Base-by-base conservation (phyloP, 139 green algal genomes). In the Helicosporidium sp. region DNA sequence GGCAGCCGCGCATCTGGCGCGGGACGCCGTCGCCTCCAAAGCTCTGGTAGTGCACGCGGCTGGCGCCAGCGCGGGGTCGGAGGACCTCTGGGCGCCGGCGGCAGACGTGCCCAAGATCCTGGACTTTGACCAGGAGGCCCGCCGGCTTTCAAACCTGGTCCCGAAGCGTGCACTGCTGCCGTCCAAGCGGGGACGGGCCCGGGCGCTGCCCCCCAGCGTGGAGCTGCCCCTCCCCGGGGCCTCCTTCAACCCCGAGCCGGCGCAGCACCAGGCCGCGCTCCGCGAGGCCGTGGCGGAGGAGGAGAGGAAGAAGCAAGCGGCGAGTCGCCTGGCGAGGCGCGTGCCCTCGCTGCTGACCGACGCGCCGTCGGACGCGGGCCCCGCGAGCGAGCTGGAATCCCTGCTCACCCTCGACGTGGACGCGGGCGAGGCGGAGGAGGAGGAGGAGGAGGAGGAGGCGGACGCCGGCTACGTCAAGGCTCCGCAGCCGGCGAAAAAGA, bases 241-340 rank as follows among this genome's bases (percentile, higher is more conserved):
- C 58, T 89, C 79, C 6, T 87, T 77, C 66, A 93, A 93, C 57
- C 82, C 82, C 0, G 64, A 77, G 33, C 19, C 16, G 1, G 69
- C 70, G 55, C 48, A 69, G 39, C 70, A 83, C 48, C 73, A 92
- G 61, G 82, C 92, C 34, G 82, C 73, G 4, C 37, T 93, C 41
- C 80, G 74, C 19, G 49, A 57, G 22, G 65, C 80, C 25, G 82
- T 93, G 31, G 82, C 82, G 1, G 46, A 46, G 4, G 81, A 91
- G 51, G 65, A 80, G 52, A 58, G 62, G 36, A 84, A 83, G 59
- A 42, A 61, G 15, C 37, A 61, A 39, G 33, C 12, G 10, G 33
- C 12, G 10, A 41, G 6, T 41, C 54, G 6, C n/a, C 55, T 52
- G 15, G 54, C 53, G 4, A 20, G 13, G 26, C 5, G 49, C 49